Conservation (phyloP, 2,329 filamentous ascomycete species). For the Colletotrichum somersetense region DNA sequence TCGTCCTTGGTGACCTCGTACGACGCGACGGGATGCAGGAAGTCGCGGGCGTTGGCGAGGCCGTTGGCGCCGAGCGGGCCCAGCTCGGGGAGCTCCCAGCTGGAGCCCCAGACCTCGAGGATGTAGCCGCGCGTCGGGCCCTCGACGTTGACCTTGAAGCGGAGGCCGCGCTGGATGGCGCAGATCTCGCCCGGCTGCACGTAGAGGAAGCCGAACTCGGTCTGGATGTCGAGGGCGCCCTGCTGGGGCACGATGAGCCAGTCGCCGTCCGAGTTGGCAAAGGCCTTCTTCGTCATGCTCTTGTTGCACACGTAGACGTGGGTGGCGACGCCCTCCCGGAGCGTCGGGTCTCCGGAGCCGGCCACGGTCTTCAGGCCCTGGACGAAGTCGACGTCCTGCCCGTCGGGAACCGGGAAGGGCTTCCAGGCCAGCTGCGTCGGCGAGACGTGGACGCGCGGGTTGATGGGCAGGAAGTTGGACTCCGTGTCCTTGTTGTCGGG, state of each 20-base stretch:
- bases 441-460: slow-evolving; percentile 58
- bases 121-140: slow-evolving; percentile 75
- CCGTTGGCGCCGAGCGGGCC: slow-evolving; percentile 76
- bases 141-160: slow-evolving; percentile 69
- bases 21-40: slow-evolving; percentile 70
- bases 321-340: slow-evolving; percentile 62
- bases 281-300: slow-evolving; percentile 61
- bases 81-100: slow-evolving; percentile 75
- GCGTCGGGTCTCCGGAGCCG: slow-evolving; percentile 63
- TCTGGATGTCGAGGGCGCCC: slow-evolving; percentile 75
- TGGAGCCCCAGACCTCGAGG: slow-evolving; percentile 74
- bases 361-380: slow-evolving; percentile 62
- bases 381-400: slow-evolving; percentile 57
- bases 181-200: slow-evolving; percentile 77
- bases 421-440: slow-evolving; percentile 61
- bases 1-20: slow-evolving; percentile 67
- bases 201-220: slow-evolving; percentile 73
- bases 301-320: slow-evolving; percentile 62
- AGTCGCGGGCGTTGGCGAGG: slow-evolving; percentile 75
- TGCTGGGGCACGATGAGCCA: slow-evolving; percentile 75
- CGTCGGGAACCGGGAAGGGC: slow-evolving; percentile 52
- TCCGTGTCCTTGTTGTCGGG: slow-evolving; percentile 50
- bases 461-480: slow-evolving; percentile 59
- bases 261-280: slow-evolving; percentile 73
- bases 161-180: slow-evolving; percentile 71